Evolutionary conservation across 2,329 filamentous ascomycete species (phyloP), one percentile per base, ranked within the genome.

Genomic region (Phialophora verrucosa): DNA sequence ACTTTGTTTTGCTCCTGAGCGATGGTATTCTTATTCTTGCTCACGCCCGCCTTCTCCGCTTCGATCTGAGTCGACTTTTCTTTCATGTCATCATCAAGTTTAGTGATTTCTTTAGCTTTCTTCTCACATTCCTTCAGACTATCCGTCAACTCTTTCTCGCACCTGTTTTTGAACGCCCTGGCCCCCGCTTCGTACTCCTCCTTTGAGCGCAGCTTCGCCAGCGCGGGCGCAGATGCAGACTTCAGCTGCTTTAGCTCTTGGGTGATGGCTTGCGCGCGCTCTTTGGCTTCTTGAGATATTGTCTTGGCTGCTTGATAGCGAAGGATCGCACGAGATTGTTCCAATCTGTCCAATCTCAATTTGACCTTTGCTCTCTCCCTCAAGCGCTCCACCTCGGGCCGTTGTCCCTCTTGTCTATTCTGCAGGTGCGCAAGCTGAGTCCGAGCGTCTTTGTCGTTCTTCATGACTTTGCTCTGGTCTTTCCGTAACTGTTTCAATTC

Each of bases 371-470:
- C 86, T 64, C 93, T 87, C 76, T 98, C 90, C 57, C 87, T 87
- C 74, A 95, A 85, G 69, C 91, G 88, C 72, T 96, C 90, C 27
- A 98, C 93, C 73, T 97, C 93, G 10, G 87, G 88, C 73, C 91
- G 87, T 53, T 96, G 87, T 58, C 87, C 85, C 61, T 84, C 83
- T 74, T 98, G 94, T 31, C 92, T 88, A 49, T 81, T 84, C 75
- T 96, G 88, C 55, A 94, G 81, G 62, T 85, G 87, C 59, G 83
- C 82, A 7, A 98, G 79, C 29, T 84, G 82, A 55, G 91, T 90
- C 42, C 82, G 78, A 62, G 91, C 86, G 3, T 80, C 81, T 20
- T 86, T 83, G 35, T 87, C 83, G 61, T 86, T 82, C 20, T 82
- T 78, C 70, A 90, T 83, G 1, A 90, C 72, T 25, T 83, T 82